Evolutionary conservation across 2,329 filamentous ascomycete species (phyloP), one percentile per base, ranked within the genome.

Genomic region (Pseudonectria buxi): DNA sequence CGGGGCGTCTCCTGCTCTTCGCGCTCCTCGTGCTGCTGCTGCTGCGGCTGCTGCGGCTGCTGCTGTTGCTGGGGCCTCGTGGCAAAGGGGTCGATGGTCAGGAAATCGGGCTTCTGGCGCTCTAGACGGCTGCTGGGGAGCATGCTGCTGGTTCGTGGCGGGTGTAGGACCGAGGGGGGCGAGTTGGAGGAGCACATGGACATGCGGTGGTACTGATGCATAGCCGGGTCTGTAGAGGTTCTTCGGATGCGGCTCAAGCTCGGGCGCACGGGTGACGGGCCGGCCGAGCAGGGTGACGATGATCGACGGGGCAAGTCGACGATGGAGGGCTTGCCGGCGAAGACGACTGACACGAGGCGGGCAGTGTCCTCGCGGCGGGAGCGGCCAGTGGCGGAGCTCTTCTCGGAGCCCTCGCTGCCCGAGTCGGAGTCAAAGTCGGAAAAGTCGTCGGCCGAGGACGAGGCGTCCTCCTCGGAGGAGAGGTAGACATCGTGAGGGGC

Each of bases 401-500:
- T 33, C 33, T 50, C 41, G 5, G 44, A 48, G 26, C 57, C 47
- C 33, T 64, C 65, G 40, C 56, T 65, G 14, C 61, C 62, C 32
- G 66, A 71, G 44, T 74, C 68, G 45, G 61, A 59, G 30, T 71
- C 69, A 49, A 69, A 69, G 49, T 76, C 72, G 36, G 74, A 78
- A 43, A 72, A 72, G 56, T 76, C 70, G 55, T 77, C 76, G 30
- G 73, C 71, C 13, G 72, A 75, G 2, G 77, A 77, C 2, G 77
- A 81, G 22, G 69, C 75, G 44, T 81, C 78, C 53, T 82, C 78
- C 46, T 82, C 78, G 0, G 76, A 80, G 2, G 76, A 81, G 16
- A 82, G 69, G 55, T 82, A 82, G 39, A 75, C 51, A 37, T 78
- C 72, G 53, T 79, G 76, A 6, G 75, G 72, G 2, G 67, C 62